These are phyloP conservation scores for Cyberlindnera japonica DNA, from an alignment of 805 yeast genomes.

Conservation along the genomic window DNA sequence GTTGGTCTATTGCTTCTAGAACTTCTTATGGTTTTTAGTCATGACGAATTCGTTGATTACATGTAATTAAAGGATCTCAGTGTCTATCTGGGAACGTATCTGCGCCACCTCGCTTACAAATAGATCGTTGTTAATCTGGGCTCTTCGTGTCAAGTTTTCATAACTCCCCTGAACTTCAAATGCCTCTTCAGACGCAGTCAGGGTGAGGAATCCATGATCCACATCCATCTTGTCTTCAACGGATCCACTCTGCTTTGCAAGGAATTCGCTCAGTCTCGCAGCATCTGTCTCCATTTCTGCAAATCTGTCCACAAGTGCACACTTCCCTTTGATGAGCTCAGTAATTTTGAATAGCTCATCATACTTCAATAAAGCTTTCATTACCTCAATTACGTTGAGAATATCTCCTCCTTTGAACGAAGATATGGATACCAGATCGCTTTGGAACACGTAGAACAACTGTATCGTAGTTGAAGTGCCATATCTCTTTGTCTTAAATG, in stretches of 20 bases:
- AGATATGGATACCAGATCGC: conserved; percentile 4
- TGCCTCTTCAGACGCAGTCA: conserved; percentile 4
- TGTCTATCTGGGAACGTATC: neutral
- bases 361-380: conserved; percentile 3
- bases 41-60: no score
- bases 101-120: neutral
- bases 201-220: conserved; percentile 3
- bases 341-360: conserved; percentile 1
- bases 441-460: conserved; percentile 9
- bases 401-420: conserved; percentile 10
- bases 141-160: neutral
- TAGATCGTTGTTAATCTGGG: no score
- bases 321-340: conserved; percentile 3
- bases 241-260: neutral
- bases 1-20: no score
- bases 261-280: conserved; percentile 9
- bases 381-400: neutral
- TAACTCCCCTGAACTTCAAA: conserved; percentile 2
- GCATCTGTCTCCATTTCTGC: conserved; percentile 17
- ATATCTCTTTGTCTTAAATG: conserved; percentile 6
- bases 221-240: conserved; percentile 4
- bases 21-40: no score
- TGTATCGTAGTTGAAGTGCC: conserved; percentile 9
- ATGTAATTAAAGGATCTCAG: neutral
- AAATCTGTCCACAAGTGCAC: conserved; percentile 11